Base-by-base conservation (phyloP, 345 rosid species). In the Cardamine resedifolia region DNA sequence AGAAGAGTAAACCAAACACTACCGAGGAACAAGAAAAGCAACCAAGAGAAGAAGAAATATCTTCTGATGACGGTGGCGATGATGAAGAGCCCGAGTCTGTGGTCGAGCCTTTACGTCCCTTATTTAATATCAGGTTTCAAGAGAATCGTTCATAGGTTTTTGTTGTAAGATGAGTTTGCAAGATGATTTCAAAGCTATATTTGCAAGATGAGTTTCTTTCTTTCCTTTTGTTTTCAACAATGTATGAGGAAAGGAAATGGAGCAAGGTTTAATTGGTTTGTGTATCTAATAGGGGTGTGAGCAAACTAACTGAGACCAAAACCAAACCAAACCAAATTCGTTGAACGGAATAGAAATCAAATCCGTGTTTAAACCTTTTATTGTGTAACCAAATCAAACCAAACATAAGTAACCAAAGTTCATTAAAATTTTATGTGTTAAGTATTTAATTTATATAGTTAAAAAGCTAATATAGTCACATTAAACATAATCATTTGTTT, bases 1-100 rank as follows among this genome's bases (percentile, higher is more conserved):
- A 86, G 84, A 91, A 83, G 90, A 68, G 11, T 61, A 82, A 82
- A 79, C 39, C 70, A 12, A 78, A 74, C 73, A 57, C 71, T 2
- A 72, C 49, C 0, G 89, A 78, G 64, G 88, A 77, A 77, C 86
- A 80, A 58, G 82, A 69, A 44, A 79, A 57, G n/a, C 30, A 6
- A 64, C 36, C 53, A 44, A 82, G 80, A 73, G 82, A 77, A 64
- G 86, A 77, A 63, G 86, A 82, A 66, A 65, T 83, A 24, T 84
- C 87, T 0, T 85, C 84, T 43, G 87, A 81, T 1, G 86, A 79
- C 3, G 77, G 75, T 23, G 76, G 70, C 12, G 81, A 88, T 0
- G 92, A 89, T 48, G 74, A 71, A 1, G 85, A 55, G 24, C 2
- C 24, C 7, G 82, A 81, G 21, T 85, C 76, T 77, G 57, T 72